These are phyloP conservation scores for Ammopiptanthus mongolicus DNA, from an alignment of 306 rosid species.

Conservation along the genomic window DNA sequence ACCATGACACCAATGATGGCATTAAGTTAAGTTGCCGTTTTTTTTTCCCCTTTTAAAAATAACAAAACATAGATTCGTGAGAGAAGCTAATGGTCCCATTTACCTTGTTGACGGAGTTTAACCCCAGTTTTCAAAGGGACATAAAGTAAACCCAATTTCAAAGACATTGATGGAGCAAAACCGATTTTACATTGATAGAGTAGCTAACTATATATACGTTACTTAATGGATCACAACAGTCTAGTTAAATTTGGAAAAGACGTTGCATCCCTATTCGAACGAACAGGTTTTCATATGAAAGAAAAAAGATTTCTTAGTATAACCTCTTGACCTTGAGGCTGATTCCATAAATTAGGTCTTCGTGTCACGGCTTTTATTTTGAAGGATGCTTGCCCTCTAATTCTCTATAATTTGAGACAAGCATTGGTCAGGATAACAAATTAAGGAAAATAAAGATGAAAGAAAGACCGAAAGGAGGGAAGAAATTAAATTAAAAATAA, in stretches of 20 bases:
- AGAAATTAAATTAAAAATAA: not conserved
- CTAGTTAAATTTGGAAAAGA: not conserved
- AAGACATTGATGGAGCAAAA: slow-evolving; percentile 1
- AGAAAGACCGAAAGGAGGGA: not conserved
- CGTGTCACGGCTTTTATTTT: not conserved
- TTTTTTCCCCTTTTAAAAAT: not conserved
- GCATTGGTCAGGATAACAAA: not conserved
- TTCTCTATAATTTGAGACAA: not conserved
- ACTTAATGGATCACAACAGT: slow-evolving; percentile 19
- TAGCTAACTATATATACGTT: not conserved
- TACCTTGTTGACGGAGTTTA: slow-evolving; percentile 12
- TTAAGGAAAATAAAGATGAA: slow-evolving; percentile 1
- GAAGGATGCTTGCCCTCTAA: not conserved
- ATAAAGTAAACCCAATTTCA: slow-evolving; percentile 7
- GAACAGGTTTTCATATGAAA: not conserved
- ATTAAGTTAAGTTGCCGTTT: not conserved
- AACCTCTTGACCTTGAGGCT: not conserved
- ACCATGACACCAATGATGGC: slow-evolving; percentile 20
- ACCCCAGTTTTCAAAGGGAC: not conserved
- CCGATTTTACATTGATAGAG: not conserved
- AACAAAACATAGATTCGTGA: not conserved
- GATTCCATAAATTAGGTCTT: not conserved
- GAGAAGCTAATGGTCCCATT: not conserved
- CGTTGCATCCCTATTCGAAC: not conserved
- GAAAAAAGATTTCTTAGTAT: not conserved